Base-by-base conservation (phyloP, 768 basidiomycete species). In the Mrakia blollopis region DNA sequence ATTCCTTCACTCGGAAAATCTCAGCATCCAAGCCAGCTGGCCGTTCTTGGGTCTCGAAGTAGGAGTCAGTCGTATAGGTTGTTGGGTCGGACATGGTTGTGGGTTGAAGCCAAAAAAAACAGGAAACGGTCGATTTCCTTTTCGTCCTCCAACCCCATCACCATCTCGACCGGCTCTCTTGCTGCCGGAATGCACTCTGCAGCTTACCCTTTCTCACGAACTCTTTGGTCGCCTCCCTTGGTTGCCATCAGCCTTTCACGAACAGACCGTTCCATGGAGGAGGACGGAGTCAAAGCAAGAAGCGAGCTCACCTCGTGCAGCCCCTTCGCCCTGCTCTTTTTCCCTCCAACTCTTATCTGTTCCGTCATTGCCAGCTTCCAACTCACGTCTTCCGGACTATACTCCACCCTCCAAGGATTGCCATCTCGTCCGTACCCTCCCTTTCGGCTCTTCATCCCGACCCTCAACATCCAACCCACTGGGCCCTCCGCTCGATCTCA, bases 21-120 rank as follows among this genome's bases (percentile, higher is more conserved):
- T 92, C 90, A 54, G 88, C 85, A 14, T 91, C 87, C 23, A 99
- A 88, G 11, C 87, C 87, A 1, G 88, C 81, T 1, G 97, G 97
- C 13, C 90, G 89, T 25, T 86, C 87, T 81, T 99, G 94, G 0
- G 92, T 93, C 71, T 88, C 89, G 82, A 97, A 99, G 85, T 98
- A 98, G 3, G 87, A 86, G 79, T 94, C 92, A 35, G 94, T 91
- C 23, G 92, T 94, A 85, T 96, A 95, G 35, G 77, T 68, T 21
- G 39, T 68, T n/a, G 16, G 37, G 11, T 68, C 65, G 65, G 37
- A 8, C 65, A 68, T 68, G 18, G 32, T 35, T 23, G 35, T 11
- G 6, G 37, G 65, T 39, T n/a, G 37, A n/a, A n/a, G 37, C 21
- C 9, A 44, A 8, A 11, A 39, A 8, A 41, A 23, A 57, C 6